These are phyloP conservation scores for Peronospora belbahrii DNA, from an alignment of 352 stramenopile species.

Conservation along the genomic window DNA sequence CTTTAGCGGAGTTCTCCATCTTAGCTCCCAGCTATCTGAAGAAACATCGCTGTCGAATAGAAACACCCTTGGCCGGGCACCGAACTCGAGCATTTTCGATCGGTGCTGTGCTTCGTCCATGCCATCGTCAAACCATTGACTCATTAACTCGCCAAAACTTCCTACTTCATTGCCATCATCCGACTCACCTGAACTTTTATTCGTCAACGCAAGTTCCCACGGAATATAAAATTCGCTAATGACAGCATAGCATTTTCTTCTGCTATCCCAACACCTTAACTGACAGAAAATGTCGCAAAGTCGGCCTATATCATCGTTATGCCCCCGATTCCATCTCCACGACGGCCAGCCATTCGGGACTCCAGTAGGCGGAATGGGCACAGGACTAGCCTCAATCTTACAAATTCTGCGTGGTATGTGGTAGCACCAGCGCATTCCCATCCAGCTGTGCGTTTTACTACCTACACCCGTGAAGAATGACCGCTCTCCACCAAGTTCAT, in stretches of 20 bases:
- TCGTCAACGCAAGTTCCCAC: slow-evolving; percentile 36
- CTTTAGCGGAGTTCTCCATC: slow-evolving; percentile 58
- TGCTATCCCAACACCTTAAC: slow-evolving; percentile 59
- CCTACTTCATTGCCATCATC: slow-evolving; percentile 34
- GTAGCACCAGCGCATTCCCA: slow-evolving; percentile 79
- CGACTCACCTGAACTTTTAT: slow-evolving; percentile 1
- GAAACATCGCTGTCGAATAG: slow-evolving; percentile 21
- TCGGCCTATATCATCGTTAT: slow-evolving; percentile 19
- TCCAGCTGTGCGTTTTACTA: slow-evolving; percentile 59
- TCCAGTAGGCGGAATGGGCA: slow-evolving; percentile 54
- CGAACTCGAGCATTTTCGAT: slow-evolving; percentile 36
- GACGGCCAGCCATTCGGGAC: slow-evolving; percentile 53
- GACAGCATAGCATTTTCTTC: slow-evolving; percentile 37
- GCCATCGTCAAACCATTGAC: slow-evolving; percentile 62
- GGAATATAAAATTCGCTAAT: slow-evolving; percentile 65
- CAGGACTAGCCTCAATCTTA: slow-evolving; percentile 42
- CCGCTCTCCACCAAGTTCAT: slow-evolving; percentile 9
- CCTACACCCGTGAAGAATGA: slow-evolving; percentile 22
- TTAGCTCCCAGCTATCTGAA: slow-evolving; percentile 74
- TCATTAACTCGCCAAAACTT: slow-evolving; percentile 65
- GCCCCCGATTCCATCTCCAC: slow-evolving; percentile 35
- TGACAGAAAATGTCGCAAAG: slow-evolving; percentile 71
- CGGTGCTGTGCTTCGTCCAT: slow-evolving; percentile 42
- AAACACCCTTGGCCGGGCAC: slow-evolving; percentile 26
- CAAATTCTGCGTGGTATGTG: slow-evolving; percentile 51